Evolutionary conservation across 163 green algal genomes (phyloP), one percentile per base, ranked within the genome.

Genomic region (Picocystis sp.): DNA sequence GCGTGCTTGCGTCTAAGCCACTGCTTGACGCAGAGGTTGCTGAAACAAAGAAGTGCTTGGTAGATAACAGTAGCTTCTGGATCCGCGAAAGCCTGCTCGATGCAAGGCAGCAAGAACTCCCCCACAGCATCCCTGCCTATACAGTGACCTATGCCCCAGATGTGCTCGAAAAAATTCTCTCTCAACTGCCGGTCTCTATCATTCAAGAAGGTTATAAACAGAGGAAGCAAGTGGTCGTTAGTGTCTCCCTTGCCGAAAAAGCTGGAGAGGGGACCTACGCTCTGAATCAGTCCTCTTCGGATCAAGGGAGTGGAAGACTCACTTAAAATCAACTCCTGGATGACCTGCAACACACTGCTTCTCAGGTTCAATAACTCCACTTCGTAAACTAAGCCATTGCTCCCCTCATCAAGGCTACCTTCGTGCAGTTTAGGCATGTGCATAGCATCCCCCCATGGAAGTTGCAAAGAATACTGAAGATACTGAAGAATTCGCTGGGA

Each of bases 131-230:
- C 72, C 1, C 57, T 49, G 15, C 85, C 83, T 21, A 80, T 66
- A 43, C 63, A 55, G 3, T 63, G 53, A 3, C 63, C 78, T 17
- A 93, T 53, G n/a, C 25, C 49, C 23, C 65, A 66, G n/a, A 88
- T 67, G 6, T 80, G 62, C 0, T 50, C 24, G 60, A 91, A 92
- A 62, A 94, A 88, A 46, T 69, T 72, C 11, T 55, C 67, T 2
- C 76, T 68, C 58, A 94, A 62, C 47, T 76, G 69, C 74, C 77
- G 84, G 49, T 86, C 73, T 10, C 61, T 63, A 34, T 82, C 73
- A 63, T 97, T 97, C 49, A 97, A 69, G 61, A 92, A 91, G 0
- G 88, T 93, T 56, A 94, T 89, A 35, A 95, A 71, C 1, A 90
- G 68, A 42, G 89, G 88, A 53, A 97, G 74, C 45, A 97, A 64